Evolutionary conservation across 2,329 filamentous ascomycete species (phyloP), one percentile per base, ranked within the genome.

Genomic region (Elsinoe arachidis): DNA sequence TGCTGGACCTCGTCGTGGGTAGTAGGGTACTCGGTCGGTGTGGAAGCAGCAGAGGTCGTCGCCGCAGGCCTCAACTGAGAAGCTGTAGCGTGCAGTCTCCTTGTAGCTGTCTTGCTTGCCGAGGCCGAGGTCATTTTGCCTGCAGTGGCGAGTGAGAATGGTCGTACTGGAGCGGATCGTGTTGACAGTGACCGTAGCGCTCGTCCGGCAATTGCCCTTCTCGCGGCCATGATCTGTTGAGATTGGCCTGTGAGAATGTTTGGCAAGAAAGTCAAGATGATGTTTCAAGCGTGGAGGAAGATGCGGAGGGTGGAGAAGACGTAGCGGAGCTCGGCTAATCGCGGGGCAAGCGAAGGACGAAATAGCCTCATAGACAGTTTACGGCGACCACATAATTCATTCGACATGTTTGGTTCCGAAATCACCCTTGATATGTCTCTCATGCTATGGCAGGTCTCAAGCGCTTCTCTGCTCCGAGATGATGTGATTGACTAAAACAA

Each of bases 1-100:
- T 81, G 72, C 63, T 80, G 67, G 65, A 90, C 84, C 74, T 83
- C 83, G 56, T 87, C 84, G 75, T 93, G 88, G 19, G 78, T 83
- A 56, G 78, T 86, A 23, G 86, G 87, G 71, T 85, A 92, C 58
- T 77, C 73, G 55, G 76, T 73, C 39, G 78, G 70, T n/a, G 77
- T 75, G 5, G 71, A 70, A 53, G 75, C 72, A 53, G 77, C 75
- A 38, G 76, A 74, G 39, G 76, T 75, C 12, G 79, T 76, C 56
- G 77, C 72, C 52, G 75, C 74, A 58, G 73, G 70, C 61, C 68
- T 70, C 37, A 81, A 70, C 58, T 81, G 79, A 58, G 73, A 71
- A 7, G 77, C 74, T 5, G 81, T 83, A 54, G 77, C 78, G 68
- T 84, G 80, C 39, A 84, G 69, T 61, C 74, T 70, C 58, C 76